Evolutionary conservation across 371 early-diverging fungal species (phyloP).

Genomic region (Smittium mucronatum): DNA sequence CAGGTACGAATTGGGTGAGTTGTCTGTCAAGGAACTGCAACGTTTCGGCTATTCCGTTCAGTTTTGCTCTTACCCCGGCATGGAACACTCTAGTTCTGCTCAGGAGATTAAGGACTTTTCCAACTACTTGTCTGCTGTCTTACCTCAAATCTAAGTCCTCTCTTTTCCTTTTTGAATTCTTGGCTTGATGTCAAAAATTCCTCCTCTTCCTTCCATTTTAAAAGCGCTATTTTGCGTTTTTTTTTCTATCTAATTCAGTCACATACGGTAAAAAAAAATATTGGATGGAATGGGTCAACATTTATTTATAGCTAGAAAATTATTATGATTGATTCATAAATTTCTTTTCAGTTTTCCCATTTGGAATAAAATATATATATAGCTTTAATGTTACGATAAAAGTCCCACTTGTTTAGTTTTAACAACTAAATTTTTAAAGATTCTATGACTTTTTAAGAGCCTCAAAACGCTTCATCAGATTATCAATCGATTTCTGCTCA

Average conservation of each 20-base stretch:
- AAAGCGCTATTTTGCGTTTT: no score
- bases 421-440: background rate
- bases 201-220: no score
- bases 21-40: slow-evolving; percentile 48
- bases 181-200: background rate
- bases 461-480: slow-evolving; percentile 9
- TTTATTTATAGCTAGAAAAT: no score
- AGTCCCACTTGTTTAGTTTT: no score
- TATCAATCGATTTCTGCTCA: slow-evolving; percentile 4
- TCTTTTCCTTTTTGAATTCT: background rate
- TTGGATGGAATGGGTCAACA: no score
- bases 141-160: slow-evolving; percentile 25
- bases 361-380: no score
- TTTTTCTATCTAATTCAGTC: no score
- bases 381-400: no score
- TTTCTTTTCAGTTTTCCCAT: no score
- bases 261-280: no score
- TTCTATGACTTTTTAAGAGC: slow-evolving; percentile 3
- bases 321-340: no score
- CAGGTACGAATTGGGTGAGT: slow-evolving; percentile 49
- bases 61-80: slow-evolving; percentile 60
- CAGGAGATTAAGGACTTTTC: slow-evolving; percentile 65
- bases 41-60: slow-evolving; percentile 51
- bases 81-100: slow-evolving; percentile 63
- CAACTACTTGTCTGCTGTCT: slow-evolving; percentile 41